These are phyloP conservation scores for Penicillium robsamsonii DNA, from an alignment of 495 filamentous ascomycete genomes.

Conservation along the genomic window DNA sequence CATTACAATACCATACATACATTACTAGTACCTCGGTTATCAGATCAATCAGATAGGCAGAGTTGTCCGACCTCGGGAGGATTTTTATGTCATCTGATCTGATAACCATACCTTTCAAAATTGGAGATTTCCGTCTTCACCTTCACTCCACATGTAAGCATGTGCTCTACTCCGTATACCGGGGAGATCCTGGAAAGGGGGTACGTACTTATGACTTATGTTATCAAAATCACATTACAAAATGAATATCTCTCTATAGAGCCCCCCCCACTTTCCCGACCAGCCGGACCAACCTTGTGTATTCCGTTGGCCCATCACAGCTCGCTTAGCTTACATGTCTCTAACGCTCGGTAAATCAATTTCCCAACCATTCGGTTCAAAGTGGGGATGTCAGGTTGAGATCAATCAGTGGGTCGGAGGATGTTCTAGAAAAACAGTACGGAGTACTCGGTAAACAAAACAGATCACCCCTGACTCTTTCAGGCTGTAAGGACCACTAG, in stretches of 20 bases:
- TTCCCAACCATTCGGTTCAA: conserved; percentile 11
- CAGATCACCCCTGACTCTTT: neutral
- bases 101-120: conserved; percentile 1
- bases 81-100: neutral
- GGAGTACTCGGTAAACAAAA: neutral
- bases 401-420: conserved; percentile 11
- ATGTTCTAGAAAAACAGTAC: conserved; percentile 10
- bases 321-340: neutral
- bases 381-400: conserved; percentile 7
- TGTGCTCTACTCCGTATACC: neutral
- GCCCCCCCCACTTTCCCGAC: conserved; percentile 18
- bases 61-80: neutral
- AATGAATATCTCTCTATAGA: neutral
- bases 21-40: conserved; percentile 10
- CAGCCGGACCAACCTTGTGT: conserved; percentile 6
- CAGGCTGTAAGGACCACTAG: neutral
- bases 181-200: neutral
- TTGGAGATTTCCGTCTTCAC: neutral
- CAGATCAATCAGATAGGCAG: conserved; percentile 25
- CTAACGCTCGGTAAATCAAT: neutral
- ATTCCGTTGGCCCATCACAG: conserved; percentile 2
- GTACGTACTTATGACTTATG: neutral
- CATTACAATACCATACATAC: neutral
- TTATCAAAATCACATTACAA: neutral
- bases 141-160: neutral